Evolutionary conservation across 2,329 filamentous ascomycete species (phyloP).

Genomic region (Penicillium frequentans): DNA sequence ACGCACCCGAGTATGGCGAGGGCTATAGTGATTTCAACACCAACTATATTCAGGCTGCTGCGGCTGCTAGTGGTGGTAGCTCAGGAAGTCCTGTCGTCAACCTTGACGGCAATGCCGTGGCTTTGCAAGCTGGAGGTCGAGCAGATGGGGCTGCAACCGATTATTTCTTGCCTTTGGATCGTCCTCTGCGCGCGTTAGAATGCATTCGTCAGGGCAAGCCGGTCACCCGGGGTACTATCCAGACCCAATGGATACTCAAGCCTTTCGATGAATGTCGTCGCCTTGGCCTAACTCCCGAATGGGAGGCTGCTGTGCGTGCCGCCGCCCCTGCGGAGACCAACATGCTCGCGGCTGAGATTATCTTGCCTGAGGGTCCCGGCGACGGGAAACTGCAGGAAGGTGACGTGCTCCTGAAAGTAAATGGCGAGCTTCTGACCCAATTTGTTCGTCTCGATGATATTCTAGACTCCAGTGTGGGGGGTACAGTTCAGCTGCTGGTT

Average conservation of each 20-base stretch:
- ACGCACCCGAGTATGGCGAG: conserved; percentile 96
- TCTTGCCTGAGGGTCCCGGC: conserved; percentile 86
- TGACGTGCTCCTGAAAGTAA: conserved; percentile 89
- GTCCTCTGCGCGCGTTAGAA: conserved; percentile 80
- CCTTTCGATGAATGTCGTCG: conserved; percentile 96
- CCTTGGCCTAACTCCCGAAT: conserved; percentile 77
- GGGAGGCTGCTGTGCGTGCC: conserved; percentile 81
- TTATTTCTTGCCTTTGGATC: conserved; percentile 92
- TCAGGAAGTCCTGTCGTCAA: conserved; percentile 99
- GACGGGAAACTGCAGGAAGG: conserved; percentile 88
- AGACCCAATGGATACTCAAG: conserved; percentile 95
- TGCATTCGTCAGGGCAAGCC: conserved; percentile 75
- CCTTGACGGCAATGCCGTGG: conserved; percentile 87
- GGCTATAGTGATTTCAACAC: conserved; percentile 97
- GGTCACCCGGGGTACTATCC: conserved; percentile 91
- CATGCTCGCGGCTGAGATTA: conserved; percentile 94
- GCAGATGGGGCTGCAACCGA: conserved; percentile 95
- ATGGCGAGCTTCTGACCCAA: conserved; percentile 87
- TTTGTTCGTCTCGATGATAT: conserved; percentile 91
- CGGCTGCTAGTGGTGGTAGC: conserved; percentile 92
- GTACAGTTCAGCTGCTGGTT: conserved; percentile 75
- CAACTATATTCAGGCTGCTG: conserved; percentile 97
- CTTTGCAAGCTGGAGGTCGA: conserved; percentile 88
- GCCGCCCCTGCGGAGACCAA: conserved; percentile 90
- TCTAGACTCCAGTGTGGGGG: conserved; percentile 80